Evolutionary conservation across 2,329 filamentous ascomycete species (phyloP).

Genomic region (Trichoderma asperellum): DNA sequence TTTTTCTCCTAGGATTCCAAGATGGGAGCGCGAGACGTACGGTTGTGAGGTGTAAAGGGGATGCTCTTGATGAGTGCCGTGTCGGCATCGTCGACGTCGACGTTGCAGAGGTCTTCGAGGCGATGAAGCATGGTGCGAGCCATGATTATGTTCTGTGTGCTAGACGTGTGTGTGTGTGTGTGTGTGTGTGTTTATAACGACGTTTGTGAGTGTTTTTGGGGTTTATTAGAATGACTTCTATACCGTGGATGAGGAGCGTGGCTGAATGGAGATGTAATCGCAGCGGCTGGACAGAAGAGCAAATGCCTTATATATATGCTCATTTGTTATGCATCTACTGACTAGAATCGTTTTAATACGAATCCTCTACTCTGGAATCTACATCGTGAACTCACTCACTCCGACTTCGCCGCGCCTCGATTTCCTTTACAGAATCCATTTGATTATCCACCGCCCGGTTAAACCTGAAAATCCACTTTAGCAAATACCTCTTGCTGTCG

Average conservation of each 20-base stretch:
- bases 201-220: neutral
- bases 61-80: constrained; percentile 30
- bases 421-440: neutral
- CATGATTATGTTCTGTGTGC: neutral
- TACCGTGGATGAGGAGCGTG: neutral
- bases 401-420: neutral
- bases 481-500: neutral
- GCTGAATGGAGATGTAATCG: neutral
- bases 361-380: neutral
- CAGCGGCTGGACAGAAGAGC: neutral
- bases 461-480: neutral
- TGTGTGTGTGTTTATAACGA: neutral
- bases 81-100: constrained; percentile 32
- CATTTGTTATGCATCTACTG: neutral
- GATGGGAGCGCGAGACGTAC: constrained; percentile 17
- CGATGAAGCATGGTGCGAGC: constrained; percentile 27
- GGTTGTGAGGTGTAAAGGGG: constrained; percentile 33
- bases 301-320: neutral
- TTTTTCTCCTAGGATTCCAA: neutral
- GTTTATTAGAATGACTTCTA: neutral
- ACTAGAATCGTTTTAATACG: no score
- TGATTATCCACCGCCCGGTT: neutral
- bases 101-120: constrained; percentile 32
- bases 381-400: constrained; percentile 3
- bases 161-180: neutral